phyloP scores from a whole-genome alignment of 1,139 yeast species.

The Debaryomycetaceae sp. region DNA sequence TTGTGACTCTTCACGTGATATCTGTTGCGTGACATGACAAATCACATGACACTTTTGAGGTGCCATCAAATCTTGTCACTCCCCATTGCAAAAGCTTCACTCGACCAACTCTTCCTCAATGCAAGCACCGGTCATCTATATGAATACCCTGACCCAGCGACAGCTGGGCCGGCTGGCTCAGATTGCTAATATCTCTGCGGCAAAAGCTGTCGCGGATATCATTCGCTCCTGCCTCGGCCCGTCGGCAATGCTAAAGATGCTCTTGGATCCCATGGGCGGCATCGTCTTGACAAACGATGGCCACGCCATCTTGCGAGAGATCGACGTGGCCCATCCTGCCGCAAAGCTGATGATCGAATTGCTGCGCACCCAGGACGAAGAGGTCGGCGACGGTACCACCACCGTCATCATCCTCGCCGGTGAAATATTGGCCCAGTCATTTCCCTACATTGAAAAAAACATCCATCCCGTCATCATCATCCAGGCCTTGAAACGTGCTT shows the following conservation, averaged over 20 bases:
- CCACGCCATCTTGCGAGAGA: conserved; percentile 82
- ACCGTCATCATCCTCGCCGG: conserved; percentile 93
- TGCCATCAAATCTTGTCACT: no score
- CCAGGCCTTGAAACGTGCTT: conserved; percentile 82
- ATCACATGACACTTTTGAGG: no score
- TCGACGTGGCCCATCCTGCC: conserved; percentile 97
- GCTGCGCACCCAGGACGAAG: conserved; percentile 95
- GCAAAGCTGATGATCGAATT: conserved; percentile 93
- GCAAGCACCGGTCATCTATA: conserved; percentile 43
- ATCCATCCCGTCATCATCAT: conserved; percentile 81
- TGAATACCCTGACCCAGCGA: conserved; percentile 80
- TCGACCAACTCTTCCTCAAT: conserved; percentile 8
- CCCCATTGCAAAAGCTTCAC: not conserved
- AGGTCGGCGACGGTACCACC: conserved; percentile 98
- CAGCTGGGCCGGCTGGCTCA: conserved; percentile 98
- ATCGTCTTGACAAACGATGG: conserved; percentile 98
- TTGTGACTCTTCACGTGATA: no score
- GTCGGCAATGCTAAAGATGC: conserved; percentile 94
- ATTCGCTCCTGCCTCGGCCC: conserved; percentile 99
- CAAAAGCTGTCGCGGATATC: conserved; percentile 96
- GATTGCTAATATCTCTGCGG: conserved; percentile 93
- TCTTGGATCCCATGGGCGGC: conserved; percentile 72
- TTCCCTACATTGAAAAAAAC: conserved; percentile 88
- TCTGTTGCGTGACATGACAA: no score
- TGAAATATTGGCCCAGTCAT: conserved; percentile 84